These are phyloP conservation scores for Blepharisma undulans DNA, from an alignment of 169 alveolate genomes.

Conservation along the genomic window DNA sequence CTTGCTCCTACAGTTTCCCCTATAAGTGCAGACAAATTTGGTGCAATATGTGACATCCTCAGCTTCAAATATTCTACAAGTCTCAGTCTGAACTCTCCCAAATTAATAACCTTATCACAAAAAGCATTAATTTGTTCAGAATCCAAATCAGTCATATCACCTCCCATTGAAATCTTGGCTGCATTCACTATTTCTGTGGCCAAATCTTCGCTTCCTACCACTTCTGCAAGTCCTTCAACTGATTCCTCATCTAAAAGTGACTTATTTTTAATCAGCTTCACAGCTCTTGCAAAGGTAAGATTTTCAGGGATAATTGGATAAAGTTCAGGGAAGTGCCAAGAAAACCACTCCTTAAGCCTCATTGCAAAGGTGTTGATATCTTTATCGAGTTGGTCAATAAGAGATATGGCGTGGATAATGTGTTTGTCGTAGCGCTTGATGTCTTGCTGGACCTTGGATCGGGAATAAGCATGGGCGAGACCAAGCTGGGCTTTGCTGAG, in stretches of 20 bases:
- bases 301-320: conserved; percentile 95
- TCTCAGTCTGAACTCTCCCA: conserved; percentile 88
- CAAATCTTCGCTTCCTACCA: conserved; percentile 89
- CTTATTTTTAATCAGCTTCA: conserved; percentile 82
- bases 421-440: conserved; percentile 97
- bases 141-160: conserved; percentile 93
- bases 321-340: conserved; percentile 99
- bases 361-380: conserved; percentile 94
- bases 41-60: conserved; percentile 96
- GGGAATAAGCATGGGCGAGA: conserved; percentile 93
- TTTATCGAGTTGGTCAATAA: conserved; percentile 94
- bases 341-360: conserved; percentile 98
- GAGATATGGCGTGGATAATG: conserved; percentile 94
- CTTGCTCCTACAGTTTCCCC: conserved; percentile 97
- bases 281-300: conserved; percentile 90
- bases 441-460: conserved; percentile 93
- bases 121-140: conserved; percentile 88
- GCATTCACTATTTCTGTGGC: conserved; percentile 90
- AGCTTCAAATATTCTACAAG: conserved; percentile 88
- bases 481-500: conserved; percentile 91
- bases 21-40: conserved; percentile 94
- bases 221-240: conserved; percentile 77
- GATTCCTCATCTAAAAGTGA: conserved; percentile 64
- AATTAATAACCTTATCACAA: conserved; percentile 90
- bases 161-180: conserved; percentile 94